Evolutionary conservation across 1,139 yeast species (phyloP), one percentile per base, ranked within the genome.

Genomic region (Pichia sp.): DNA sequence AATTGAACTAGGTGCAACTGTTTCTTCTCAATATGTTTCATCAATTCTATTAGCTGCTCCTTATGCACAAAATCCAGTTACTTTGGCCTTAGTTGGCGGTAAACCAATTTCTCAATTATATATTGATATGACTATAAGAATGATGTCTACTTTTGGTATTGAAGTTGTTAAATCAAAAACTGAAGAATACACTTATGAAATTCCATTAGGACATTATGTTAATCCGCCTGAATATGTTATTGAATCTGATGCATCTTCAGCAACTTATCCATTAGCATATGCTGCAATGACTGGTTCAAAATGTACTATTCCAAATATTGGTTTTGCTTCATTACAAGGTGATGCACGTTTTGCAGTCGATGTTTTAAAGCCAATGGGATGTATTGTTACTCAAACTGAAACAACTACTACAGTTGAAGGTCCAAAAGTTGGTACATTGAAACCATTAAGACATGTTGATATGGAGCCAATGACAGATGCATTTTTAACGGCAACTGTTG

Each of bases 391-490:
- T 39, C 98, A 94, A 69, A 79, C 94, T 2, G 80, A 76, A 1
- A 77, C 83, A 2, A 80, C 95, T 2, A 92, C 98, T 1, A 87
- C 97, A 1, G 97, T 94, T 4, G 79, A 83, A 38, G 98, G 97
- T 36, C 96, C 97, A 9, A 72, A 83, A 29, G 65, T 68, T 35
- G 94, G 95, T 12, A 55, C 66, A 4, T 72, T 92, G 54, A 76
- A 72, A 57, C 87, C 96, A 11, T 70, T 92, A 52, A 70, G 79
- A 12, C 77, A 73, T 52, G 83, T 92, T 48, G 97, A 94, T 63
- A 94, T 92, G 98, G 98, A 92, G 66, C 98, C 98, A 46, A 92
- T 92, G 98, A 92, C 99, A 0, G 99, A 92, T 67, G 98, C 98
- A 0, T 92, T 92, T 63, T 73, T 92, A 61, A 92, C 98, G 23